A percentile compares a stretch with the other conserved stretches of the same genome.
Conservation (phyloP, 257 asterid genomes). For the Schizonepeta tenuifolia region DNA sequence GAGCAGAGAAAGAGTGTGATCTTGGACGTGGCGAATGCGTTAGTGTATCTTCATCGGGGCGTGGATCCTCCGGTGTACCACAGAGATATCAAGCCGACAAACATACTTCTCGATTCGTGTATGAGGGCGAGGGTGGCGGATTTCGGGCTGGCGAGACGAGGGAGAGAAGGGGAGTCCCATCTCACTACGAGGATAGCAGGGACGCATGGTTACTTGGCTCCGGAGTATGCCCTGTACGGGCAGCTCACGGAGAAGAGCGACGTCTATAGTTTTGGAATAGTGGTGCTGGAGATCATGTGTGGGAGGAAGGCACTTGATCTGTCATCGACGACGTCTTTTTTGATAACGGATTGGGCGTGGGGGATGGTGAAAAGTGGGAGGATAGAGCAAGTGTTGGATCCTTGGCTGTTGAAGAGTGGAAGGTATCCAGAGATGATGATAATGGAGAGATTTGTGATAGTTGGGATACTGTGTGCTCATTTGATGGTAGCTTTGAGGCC, state of each 20-base stretch:
- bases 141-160: conserved; percentile 59
- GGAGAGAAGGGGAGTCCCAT: conserved; percentile 43
- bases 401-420: conserved; percentile 24
- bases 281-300: conserved; percentile 58
- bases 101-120: conserved; percentile 54
- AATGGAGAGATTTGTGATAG: conserved; percentile 60
- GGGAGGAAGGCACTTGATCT: conserved; percentile 58
- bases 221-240: conserved; percentile 69
- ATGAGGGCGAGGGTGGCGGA: conserved; percentile 70
- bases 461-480: conserved; percentile 73
- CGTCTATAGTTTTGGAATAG: conserved; percentile 66
- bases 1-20: conserved; percentile 58
- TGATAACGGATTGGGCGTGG: conserved; percentile 80
- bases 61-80: conserved; percentile 68
- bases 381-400: conserved; percentile 52
- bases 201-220: conserved; percentile 68
- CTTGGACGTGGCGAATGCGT: conserved; percentile 64
- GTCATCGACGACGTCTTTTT: conserved; percentile 36
- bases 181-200: conserved; percentile 56
- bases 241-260: conserved; percentile 67
- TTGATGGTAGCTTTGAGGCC: conserved; percentile 75
- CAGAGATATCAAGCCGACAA: conserved; percentile 67
- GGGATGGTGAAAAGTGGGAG: conserved; percentile 46
- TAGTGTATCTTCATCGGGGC: conserved; percentile 65
- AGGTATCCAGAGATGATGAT: conserved; percentile 29